These are phyloP conservation scores for Pulicaria dysenterica DNA, from an alignment of 129 eudicot genomes.

Conservation along the genomic window DNA sequence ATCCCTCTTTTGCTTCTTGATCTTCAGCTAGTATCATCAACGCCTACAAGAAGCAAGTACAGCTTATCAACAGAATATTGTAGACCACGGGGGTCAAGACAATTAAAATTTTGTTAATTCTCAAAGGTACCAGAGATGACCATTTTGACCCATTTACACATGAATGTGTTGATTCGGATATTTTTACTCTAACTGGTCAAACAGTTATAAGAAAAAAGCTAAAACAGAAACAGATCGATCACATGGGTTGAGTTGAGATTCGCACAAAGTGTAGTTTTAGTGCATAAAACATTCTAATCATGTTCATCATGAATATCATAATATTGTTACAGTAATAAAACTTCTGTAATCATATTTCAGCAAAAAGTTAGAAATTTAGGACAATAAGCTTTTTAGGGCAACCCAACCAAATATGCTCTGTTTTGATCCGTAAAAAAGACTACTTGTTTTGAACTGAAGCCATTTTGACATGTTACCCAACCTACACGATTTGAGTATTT, in stretches of 20 bases:
- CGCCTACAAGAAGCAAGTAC: slow-evolving; percentile 66
- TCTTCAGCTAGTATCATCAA: slow-evolving; percentile 85
- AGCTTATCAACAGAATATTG: slow-evolving; percentile 44
- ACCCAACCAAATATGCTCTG: not conserved
- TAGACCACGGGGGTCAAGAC: not conserved
- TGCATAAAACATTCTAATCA: not conserved
- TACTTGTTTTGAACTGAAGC: not conserved
- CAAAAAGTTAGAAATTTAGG: too few relatives aligned
- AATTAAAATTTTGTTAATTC: not conserved
- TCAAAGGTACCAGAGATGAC: not conserved
- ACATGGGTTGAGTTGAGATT: too few relatives aligned
- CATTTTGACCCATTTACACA: not conserved
- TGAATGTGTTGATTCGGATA: not conserved
- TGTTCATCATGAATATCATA: not conserved
- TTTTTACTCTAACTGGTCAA: not conserved
- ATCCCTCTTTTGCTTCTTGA: slow-evolving; percentile 58
- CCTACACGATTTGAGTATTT: not conserved
- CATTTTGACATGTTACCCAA: not conserved
- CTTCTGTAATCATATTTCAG: not conserved
- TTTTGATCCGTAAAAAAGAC: not conserved
- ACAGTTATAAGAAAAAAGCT: not conserved
- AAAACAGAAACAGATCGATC: not conserved
- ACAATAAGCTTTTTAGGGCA: not conserved
- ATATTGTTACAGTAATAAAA: not conserved
- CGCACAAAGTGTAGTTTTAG: not conserved